Base-by-base conservation (phyloP, 305 asterid genomes). In the Coffea humblotiana region DNA sequence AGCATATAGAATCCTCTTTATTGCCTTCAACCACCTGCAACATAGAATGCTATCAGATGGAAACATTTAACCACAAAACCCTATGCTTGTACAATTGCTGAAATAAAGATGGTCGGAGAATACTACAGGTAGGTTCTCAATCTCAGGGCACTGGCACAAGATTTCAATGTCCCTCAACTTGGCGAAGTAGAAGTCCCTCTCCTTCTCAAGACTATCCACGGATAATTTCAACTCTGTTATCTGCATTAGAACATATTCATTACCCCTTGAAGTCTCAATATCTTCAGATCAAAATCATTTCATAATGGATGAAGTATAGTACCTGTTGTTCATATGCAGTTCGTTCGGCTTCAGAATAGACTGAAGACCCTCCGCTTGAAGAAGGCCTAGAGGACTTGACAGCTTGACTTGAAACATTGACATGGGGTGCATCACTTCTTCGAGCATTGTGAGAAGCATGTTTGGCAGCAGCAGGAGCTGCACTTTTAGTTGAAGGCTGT, bases 81-180 rank as follows among this genome's bases (percentile, higher is more conserved):
- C 2, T 37, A 37, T 52, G 40, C 35, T 64, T 45, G 6, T 47
- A 25, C 35, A 52, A 15, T 76, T 75, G 71, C 52, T 51, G 37
- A 40, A 78, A 25, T 13, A 27, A 66, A 18, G 54, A 64, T 67
- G 32, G 14, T 4, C n/a, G 71, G 63, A 51, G 65, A 43, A 68
- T 16, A 60, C 52, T 92, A 95, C 99, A 8, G 92, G 91, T 61
- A 80, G 83, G 40, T 91, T 90, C 84, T 90, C 96, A 67, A 91
- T 86, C 78, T 85, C 88, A 12, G 99, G 94, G 32, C 83, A 86
- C 88, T 96, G 97, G 87, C 98, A 91, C 66, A 94, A 76, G 78
- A 94, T 91, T 81, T 94, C 99, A 54, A 94, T 85, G 75, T 96
- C 98, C 87, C 98, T 92, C 87, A 96, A 75, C 86, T 92, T 96